A percentile compares a stretch with the other conserved stretches of the same genome.
Conservation (phyloP, 371 early-diverging fungal species). For the Mortierella sp. region DNA sequence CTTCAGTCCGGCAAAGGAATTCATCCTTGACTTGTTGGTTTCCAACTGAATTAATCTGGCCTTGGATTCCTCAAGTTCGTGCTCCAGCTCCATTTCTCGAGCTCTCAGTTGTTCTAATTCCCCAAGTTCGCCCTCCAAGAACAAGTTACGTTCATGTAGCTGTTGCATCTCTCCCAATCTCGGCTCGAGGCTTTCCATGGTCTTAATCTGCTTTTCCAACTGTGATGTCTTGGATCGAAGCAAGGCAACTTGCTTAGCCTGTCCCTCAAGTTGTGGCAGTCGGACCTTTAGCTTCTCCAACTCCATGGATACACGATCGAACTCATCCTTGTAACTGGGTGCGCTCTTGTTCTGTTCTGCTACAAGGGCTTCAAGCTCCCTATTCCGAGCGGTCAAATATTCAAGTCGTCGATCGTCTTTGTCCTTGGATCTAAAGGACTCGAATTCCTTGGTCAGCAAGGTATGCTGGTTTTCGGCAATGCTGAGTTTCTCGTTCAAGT, state of each 20-base stretch:
- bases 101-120: conserved; percentile 51
- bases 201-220: conserved; percentile 52
- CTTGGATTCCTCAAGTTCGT: conserved; percentile 35
- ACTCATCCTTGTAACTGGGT: conserved; percentile 51
- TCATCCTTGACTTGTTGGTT: conserved; percentile 35
- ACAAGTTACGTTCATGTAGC: conserved; percentile 44
- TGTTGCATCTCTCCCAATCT: conserved; percentile 41
- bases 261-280: conserved; percentile 47
- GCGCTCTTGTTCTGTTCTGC: conserved; percentile 29
- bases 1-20: conserved; percentile 34
- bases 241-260: conserved; percentile 47
- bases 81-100: conserved; percentile 45
- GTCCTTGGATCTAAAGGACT: conserved; percentile 50
- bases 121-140: conserved; percentile 42
- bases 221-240: conserved; percentile 34
- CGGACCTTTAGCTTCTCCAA: conserved; percentile 45
- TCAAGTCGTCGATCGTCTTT: conserved; percentile 51
- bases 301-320: conserved; percentile 34
- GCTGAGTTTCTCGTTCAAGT: conserved; percentile 40
- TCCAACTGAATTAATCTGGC: conserved; percentile 35
- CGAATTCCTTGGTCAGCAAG: conserved; percentile 43
- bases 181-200: conserved; percentile 46
- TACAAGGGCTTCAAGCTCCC: conserved; percentile 35
- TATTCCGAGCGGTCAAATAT: conserved; percentile 27
- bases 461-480: conserved; percentile 49